Percentiles rank a stretch among this genome's conserved stretches.
phyloP scores from a whole-genome alignment of 257 asterid species.

The Cinchona pubescens region DNA sequence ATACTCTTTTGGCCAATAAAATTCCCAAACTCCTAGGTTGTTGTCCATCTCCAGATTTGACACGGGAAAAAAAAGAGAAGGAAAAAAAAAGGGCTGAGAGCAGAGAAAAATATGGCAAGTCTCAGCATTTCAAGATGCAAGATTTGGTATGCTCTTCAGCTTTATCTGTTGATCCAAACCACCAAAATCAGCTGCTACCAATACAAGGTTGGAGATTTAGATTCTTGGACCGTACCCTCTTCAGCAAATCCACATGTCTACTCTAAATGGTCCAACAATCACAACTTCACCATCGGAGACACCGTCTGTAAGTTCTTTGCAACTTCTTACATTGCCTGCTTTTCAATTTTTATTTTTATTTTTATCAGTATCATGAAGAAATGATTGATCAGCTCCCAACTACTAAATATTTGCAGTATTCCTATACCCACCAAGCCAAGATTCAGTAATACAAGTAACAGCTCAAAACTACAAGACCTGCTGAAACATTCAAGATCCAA shows the following conservation, averaged over 20 bases:
- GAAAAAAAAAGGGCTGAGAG: background rate
- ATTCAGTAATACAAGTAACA: conserved; percentile 77
- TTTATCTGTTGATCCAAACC: conserved; percentile 36
- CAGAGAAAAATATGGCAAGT: conserved; percentile 34
- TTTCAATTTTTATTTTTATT: background rate
- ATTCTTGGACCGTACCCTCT: conserved; percentile 68
- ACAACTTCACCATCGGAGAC: conserved; percentile 64
- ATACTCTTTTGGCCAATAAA: background rate
- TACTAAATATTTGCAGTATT: conserved; percentile 54
- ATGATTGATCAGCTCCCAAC: background rate
- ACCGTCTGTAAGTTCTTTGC: conserved; percentile 83
- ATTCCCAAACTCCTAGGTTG: background rate
- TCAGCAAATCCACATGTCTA: conserved; percentile 58
- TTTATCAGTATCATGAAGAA: background rate
- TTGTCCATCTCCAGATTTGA: conserved; percentile 16
- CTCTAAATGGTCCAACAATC: conserved; percentile 59
- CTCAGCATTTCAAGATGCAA: conserved; percentile 25
- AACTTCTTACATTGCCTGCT: too few species aligned
- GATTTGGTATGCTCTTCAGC: conserved; percentile 31
- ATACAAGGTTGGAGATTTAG: conserved; percentile 74
- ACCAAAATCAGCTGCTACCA: conserved; percentile 35
- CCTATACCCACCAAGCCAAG: conserved; percentile 94
- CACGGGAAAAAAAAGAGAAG: background rate
- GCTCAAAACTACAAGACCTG: conserved; percentile 54
- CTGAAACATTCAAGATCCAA: conserved; percentile 81